phyloP scores from a whole-genome alignment of 1,284 basidiomycete species.

The Exobasidium cylindrosporum region DNA sequence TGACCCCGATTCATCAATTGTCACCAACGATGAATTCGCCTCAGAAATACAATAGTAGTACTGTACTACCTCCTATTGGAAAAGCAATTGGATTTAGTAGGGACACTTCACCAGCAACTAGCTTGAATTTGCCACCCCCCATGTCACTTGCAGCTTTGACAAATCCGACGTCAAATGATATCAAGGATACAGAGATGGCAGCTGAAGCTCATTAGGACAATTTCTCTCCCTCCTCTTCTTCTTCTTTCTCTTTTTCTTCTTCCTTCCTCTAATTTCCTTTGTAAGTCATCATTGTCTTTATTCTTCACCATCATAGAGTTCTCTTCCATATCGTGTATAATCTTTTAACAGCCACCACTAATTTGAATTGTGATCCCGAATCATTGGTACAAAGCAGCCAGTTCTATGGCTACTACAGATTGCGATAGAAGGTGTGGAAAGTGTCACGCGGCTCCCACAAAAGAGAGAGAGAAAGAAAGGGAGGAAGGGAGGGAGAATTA shows the following conservation, averaged over 20 bases:
- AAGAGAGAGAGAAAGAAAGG: no score
- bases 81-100: slow-evolving; percentile 11
- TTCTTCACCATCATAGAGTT: not conserved
- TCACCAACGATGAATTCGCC: not conserved
- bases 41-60: not conserved
- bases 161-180: slow-evolving; percentile 2
- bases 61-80: slow-evolving; percentile 8
- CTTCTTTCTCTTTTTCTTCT: not conserved
- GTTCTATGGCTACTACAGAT: no score
- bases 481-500: no score
- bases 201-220: not conserved
- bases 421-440: no score
- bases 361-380: not conserved
- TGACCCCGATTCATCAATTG: slow-evolving; percentile 26
- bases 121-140: slow-evolving; percentile 10
- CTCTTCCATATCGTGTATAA: no score
- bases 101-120: slow-evolving; percentile 8
- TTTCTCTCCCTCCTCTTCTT: not conserved
- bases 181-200: slow-evolving; percentile 4
- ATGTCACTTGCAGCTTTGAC: slow-evolving; percentile 11
- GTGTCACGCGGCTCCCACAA: no score
- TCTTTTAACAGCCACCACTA: no score
- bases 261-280: not conserved
- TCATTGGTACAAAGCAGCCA: no score
- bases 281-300: not conserved